Conservation (phyloP, 2,329 filamentous ascomycete species). For the Pseudogymnoascus pannorum region DNA sequence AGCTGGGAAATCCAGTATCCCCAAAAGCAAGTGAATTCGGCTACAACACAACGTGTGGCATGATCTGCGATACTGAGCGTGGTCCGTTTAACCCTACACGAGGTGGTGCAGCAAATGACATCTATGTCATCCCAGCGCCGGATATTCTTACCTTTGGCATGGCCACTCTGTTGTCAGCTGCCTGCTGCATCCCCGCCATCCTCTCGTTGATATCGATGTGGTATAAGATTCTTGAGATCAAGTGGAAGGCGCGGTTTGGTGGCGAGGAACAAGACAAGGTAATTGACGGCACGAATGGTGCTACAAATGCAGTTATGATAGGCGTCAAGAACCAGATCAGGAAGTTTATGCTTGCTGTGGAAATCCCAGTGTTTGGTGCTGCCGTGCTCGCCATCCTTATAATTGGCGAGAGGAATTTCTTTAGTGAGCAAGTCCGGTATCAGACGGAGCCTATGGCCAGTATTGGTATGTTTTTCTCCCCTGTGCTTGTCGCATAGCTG, state of each 20-base stretch:
- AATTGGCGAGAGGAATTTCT: conserved; percentile 58
- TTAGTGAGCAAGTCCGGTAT: conserved; percentile 46
- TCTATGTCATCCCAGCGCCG: conserved; percentile 56
- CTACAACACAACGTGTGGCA: conserved; percentile 39
- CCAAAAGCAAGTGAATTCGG: conserved; percentile 34
- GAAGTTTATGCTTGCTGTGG: conserved; percentile 46
- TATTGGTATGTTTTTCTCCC: conserved; percentile 42
- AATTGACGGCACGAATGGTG: conserved; percentile 48
- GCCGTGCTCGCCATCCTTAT: conserved; percentile 53
- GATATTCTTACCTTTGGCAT: conserved; percentile 48
- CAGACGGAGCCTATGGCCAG: conserved; percentile 56
- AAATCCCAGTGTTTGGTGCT: conserved; percentile 51
- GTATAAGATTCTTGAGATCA: conserved; percentile 56
- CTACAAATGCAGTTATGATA: conserved; percentile 45
- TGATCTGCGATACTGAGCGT: conserved; percentile 38
- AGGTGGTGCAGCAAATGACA: conserved; percentile 47
- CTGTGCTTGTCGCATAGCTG: conserved; percentile 6
- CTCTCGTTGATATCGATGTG: conserved; percentile 54
- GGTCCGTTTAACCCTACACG: conserved; percentile 51
- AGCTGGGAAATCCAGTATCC: conserved; percentile 32
- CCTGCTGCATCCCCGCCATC: conserved; percentile 58
- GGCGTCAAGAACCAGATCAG: conserved; percentile 48
- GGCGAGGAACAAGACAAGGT: conserved; percentile 30
- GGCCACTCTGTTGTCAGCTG: conserved; percentile 53
- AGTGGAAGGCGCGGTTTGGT: conserved; percentile 45